Percentiles rank a stretch among this genome's conserved stretches.
Evolutionary conservation across 495 filamentous ascomycete genomes (phyloP).

Genomic region (Xylaria sp.): DNA sequence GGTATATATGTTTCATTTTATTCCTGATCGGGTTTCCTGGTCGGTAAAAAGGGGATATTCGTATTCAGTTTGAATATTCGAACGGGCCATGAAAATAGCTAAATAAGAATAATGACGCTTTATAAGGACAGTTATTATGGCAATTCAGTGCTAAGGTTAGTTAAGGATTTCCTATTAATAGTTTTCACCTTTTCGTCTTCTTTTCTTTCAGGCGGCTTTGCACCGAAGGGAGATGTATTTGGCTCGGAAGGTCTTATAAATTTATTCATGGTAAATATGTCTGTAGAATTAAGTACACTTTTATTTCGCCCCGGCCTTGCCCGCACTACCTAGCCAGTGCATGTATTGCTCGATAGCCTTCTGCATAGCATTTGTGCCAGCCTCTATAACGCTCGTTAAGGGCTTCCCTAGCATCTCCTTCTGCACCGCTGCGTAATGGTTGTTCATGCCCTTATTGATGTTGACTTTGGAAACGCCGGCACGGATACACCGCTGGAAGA

Average conservation of each 20-base stretch:
- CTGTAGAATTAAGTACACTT: conserved; percentile 28
- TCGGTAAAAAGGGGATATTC: neutral
- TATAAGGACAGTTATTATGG: neutral
- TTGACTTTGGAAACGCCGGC: conserved; percentile 80
- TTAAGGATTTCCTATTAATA: neutral
- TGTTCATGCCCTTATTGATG: conserved; percentile 84
- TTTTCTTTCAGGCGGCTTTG: neutral
- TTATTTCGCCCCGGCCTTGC: conserved; percentile 55
- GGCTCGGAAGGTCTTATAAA: neutral
- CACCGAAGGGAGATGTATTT: neutral
- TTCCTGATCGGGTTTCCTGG: neutral
- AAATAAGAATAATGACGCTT: neutral
- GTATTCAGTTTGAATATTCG: neutral
- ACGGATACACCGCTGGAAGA: conserved; percentile 71
- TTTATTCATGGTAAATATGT: neutral
- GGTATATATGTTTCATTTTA: neutral
- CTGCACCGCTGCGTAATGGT: conserved; percentile 69
- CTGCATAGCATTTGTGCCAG: conserved; percentile 76
- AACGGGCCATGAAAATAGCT: neutral
- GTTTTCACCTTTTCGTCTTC: neutral
- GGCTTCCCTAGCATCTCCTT: conserved; percentile 72
- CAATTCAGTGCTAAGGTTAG: neutral
- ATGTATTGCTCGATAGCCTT: conserved; percentile 76
- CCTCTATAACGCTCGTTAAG: conserved; percentile 74
- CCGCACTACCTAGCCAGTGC: conserved; percentile 71